Evolutionary conservation across 78 protist genomes (phyloP).

Genomic region (Capsaspora owczarzaki): DNA sequence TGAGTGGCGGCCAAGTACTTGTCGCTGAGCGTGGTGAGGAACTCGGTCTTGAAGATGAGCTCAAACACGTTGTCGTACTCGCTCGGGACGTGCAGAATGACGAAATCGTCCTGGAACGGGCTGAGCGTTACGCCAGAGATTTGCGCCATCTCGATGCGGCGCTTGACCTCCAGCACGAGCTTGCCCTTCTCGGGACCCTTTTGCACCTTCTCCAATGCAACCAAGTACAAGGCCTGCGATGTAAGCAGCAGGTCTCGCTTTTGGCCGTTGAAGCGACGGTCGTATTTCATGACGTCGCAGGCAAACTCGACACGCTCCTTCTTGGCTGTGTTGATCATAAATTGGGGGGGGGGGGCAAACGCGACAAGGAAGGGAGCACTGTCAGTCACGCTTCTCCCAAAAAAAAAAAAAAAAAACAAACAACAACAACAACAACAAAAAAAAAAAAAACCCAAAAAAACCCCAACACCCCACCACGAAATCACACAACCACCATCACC

Average conservation of each 20-base stretch:
- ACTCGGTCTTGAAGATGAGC: conserved; percentile 26
- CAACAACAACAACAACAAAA: background rate
- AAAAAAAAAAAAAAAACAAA: background rate
- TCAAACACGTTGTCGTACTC: conserved; percentile 11
- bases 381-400: background rate
- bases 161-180: background rate
- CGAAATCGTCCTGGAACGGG: background rate
- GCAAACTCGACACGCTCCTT: conserved; percentile 54
- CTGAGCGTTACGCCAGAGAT: background rate
- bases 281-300: conserved; percentile 51
- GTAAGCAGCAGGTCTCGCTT: conserved; percentile 59
- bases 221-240: conserved; percentile 43
- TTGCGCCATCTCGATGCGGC: background rate
- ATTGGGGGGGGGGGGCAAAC: background rate
- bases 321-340: background rate
- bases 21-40: background rate
- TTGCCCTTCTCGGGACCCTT: conserved; percentile 23
- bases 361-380: background rate
- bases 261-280: conserved; percentile 50
- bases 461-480: background rate
- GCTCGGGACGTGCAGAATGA: background rate
- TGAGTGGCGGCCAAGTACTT: background rate
- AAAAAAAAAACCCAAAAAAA: background rate
- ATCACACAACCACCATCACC: background rate
- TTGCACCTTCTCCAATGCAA: conserved; percentile 22